Base-by-base conservation (phyloP, 179 eudicot genomes). In the Amaranthus tricolor region DNA sequence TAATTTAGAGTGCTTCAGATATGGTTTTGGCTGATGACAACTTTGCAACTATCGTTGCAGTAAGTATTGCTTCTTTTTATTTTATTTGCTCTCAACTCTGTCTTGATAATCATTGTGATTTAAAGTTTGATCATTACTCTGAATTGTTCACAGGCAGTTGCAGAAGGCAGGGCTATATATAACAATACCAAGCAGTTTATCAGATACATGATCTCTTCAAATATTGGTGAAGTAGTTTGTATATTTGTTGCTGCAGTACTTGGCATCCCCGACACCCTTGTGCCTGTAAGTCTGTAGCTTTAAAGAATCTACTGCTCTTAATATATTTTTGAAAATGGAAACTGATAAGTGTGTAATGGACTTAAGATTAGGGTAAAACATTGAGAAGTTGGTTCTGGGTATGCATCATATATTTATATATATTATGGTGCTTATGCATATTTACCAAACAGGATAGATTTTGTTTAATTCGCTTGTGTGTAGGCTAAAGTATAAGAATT, bases 21-120 rank as follows among this genome's bases (percentile, higher is more conserved):
- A 96, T 96, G 99, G 99, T 96, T 81, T 82, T 96, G 86, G 97
- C 96, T 61, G 98, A 96, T 83, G 99, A 96, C 85, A 96, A 96
- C 85, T 96, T 96, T 80, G 99, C 99, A 74, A 86, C 97, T 73
- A 94, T 96, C 77, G 93, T 96, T 74, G 98, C 99, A 78, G 99
- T 96, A 89, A 80, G 89, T 76, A 75, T 59, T 64, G 52, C 58
- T 52, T 43, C 43, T 70, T 70, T 24, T 44, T 71, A 15, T 43
- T 19, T 66, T 9, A 24, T 61, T 55, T 51, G 4, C 40, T 1
- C n/a, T 20, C 50, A 62, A 16, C 63, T 62, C n/a, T 56, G 59
- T 16, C 15, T 13, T 31, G 45, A 21, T 43, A 56, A 19, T 66
- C 49, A 17, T 64, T 24, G 16, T 77, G 40, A 56, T 52, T 14